Percentiles rank a stretch among this genome's conserved stretches.
Conservation (phyloP, 2,329 filamentous ascomycete species). For the Diaporthe citrichinensis region DNA sequence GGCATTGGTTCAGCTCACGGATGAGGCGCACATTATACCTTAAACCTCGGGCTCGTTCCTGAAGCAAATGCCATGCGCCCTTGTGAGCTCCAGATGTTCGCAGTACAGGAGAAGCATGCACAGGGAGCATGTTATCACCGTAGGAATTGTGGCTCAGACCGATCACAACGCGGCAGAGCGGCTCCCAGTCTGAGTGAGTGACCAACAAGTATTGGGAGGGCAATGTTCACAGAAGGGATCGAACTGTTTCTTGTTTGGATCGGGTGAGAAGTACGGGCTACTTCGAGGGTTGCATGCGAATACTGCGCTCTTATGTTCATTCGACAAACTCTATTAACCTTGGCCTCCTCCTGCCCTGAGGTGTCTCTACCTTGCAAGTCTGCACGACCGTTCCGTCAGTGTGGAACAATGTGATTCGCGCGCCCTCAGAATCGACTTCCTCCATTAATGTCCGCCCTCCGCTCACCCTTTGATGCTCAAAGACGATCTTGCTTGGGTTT, state of each 20-base stretch:
- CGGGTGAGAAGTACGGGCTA: not conserved
- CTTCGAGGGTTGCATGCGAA: not conserved
- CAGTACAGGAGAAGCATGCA: not conserved
- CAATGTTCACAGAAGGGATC: not conserved
- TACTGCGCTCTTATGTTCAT: not conserved
- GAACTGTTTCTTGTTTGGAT: not conserved
- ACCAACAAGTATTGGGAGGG: not conserved
- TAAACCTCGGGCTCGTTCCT: not conserved
- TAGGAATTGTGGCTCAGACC: not conserved
- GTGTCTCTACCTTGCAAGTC: not conserved
- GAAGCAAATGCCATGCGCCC: not conserved
- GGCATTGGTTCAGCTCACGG: not conserved
- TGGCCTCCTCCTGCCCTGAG: not conserved
- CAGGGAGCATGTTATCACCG: not conserved
- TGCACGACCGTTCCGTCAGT: not conserved
- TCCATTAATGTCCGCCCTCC: constrained; percentile 8
- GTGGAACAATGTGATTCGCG: not conserved
- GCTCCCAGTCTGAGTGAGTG: not conserved
- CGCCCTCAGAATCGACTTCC: constrained; percentile 2
- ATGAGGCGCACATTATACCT: not conserved
- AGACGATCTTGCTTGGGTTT: constrained; percentile 25
- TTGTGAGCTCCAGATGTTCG: not conserved
- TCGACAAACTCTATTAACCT: constrained; percentile 4
- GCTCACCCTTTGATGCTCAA: not conserved
- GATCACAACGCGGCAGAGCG: not conserved